Base-by-base conservation (phyloP, 441 rosid genomes). In the Erodium chrysanthum region DNA sequence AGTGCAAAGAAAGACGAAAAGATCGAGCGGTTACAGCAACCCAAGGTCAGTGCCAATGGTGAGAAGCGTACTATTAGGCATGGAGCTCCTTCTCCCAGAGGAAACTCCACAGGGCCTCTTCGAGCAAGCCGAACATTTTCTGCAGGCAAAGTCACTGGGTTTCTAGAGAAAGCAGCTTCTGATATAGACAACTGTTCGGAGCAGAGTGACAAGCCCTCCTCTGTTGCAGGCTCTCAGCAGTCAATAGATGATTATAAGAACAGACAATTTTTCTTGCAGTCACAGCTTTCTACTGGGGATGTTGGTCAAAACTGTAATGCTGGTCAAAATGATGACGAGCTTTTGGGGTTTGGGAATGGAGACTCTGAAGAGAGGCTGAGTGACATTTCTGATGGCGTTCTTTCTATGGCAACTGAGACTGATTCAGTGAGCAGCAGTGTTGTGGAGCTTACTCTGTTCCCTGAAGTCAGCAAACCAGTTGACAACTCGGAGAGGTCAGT, bases 321-420 rank as follows among this genome's bases (percentile, higher is more conserved):
- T 15, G 20, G 23, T 18, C 10, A 52, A 17, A 52, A 52, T 18
- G 94, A 94, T 56, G 52, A 85, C 74, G 91, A 86, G 63, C 92
- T 89, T 72, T 68, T 89, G 77, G 89, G 88, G 67, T 85, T 89
- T 67, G 90, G 77, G 31, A 88, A 84, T 74, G 97, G 73, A 59
- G 88, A 87, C 79, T 78, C 88, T 20, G 97, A 86, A 31, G 99
- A 90, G 72, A 86, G 97, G 75, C 73, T 95, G 75, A 88, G 97
- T 84, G 98, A 95, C 77, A 92, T 92, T 69, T 95, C 99, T 48
- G 98, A 92, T 70, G 80, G 91, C 18, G 88, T 75, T 77, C 95
- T 95, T 75, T 84, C 99, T 11, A 87, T 92, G 92, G 97, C 91
- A 71, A 83, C 94, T 15, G 96, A 95, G 79, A 88, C 98, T 37